Evolutionary conservation across 108 stramenopile genomes (phyloP).

Genomic region (Seminavis robusta): DNA sequence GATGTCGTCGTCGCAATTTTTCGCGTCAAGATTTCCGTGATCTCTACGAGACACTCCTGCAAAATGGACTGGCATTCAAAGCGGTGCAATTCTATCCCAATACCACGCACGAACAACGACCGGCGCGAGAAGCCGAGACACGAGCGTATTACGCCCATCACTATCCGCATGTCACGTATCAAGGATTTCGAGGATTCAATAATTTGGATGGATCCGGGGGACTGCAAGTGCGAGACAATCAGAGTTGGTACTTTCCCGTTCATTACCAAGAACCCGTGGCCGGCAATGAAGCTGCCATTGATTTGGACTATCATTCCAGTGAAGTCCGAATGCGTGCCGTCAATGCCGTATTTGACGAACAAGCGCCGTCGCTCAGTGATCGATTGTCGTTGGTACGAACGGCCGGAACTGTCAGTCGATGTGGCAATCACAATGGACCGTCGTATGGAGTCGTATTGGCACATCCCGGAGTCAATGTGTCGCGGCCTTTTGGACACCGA

Average conservation of each 20-base stretch:
- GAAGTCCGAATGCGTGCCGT: slow-evolving; percentile 21
- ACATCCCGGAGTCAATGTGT: slow-evolving; percentile 11
- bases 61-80: slow-evolving; percentile 18
- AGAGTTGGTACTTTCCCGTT: slow-evolving; percentile 1
- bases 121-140: slow-evolving; percentile 25
- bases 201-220: background rate
- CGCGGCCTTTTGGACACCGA: no score
- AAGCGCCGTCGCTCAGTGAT: slow-evolving; percentile 16
- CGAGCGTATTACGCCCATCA: slow-evolving; percentile 20
- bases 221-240: background rate
- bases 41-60: slow-evolving; percentile 28
- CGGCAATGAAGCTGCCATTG: slow-evolving; percentile 15
- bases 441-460: slow-evolving; percentile 24
- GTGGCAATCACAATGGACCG: slow-evolving; percentile 7
- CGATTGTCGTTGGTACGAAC: slow-evolving; percentile 19
- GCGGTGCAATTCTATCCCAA: slow-evolving; percentile 34
- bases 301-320: slow-evolving; percentile 23
- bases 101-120: slow-evolving; percentile 22
- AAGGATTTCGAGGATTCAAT: slow-evolving; percentile 29
- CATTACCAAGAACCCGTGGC: slow-evolving; percentile 5
- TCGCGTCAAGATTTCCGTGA: slow-evolving; percentile 31
- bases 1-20: slow-evolving; percentile 17
- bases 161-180: slow-evolving; percentile 31
- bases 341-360: slow-evolving; percentile 3
- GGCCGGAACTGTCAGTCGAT: slow-evolving; percentile 7